Conservation (phyloP, 2,329 filamentous ascomycete genomes). For the Botrytis fabae region DNA sequence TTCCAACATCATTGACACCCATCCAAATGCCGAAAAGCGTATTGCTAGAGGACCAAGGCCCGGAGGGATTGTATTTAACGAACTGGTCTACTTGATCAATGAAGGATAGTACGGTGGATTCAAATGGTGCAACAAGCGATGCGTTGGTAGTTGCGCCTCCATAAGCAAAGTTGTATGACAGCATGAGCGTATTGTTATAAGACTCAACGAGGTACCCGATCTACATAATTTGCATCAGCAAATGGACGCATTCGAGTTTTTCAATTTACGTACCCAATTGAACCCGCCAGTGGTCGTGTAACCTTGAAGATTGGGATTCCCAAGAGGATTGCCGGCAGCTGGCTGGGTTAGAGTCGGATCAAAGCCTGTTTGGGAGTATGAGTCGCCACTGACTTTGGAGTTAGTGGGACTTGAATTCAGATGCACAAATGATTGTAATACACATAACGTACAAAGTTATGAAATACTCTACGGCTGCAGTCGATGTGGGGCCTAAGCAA, state of each 20-base stretch:
- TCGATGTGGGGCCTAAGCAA: neutral
- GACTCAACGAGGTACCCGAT: neutral
- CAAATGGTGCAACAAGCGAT: slow-evolving; percentile 1
- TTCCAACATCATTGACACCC: slow-evolving; percentile 15
- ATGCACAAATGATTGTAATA: neutral
- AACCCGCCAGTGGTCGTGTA: slow-evolving; percentile 43
- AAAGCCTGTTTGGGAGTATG: slow-evolving; percentile 42
- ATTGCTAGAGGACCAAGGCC: neutral
- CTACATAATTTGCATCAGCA: neutral
- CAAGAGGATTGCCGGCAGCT: slow-evolving; percentile 37
- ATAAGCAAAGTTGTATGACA: slow-evolving; percentile 2
- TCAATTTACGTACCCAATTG: neutral
- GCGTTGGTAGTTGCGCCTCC: slow-evolving; percentile 7
- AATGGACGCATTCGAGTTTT: too few species aligned
- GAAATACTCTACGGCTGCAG: slow-evolving; percentile 1
- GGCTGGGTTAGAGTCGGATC: slow-evolving; percentile 37
- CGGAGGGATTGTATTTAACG: neutral
- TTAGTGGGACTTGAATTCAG: neutral
- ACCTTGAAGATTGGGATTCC: slow-evolving; percentile 40
- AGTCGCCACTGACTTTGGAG: slow-evolving; percentile 37
- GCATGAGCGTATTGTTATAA: neutral
- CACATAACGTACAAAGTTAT: slow-evolving; percentile 5
- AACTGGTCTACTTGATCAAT: slow-evolving; percentile 1
- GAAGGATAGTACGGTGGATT: neutral
- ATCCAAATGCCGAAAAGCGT: slow-evolving; percentile 8